Percentiles rank a stretch among this genome's conserved stretches.
Conservation (phyloP, 805 yeast species). For the Jamesozyma jinghongensis region DNA sequence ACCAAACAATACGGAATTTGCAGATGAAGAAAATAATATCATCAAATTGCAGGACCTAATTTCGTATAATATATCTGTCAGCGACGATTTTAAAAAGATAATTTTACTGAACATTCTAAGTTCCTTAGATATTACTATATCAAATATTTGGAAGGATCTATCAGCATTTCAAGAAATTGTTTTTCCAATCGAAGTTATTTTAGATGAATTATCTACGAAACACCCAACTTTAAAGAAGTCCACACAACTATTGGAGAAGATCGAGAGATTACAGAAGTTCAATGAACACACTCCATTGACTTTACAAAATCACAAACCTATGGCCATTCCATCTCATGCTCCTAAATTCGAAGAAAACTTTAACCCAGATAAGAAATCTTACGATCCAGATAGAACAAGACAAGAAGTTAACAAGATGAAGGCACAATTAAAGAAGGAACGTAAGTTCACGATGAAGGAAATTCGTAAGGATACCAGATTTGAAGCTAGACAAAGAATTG, state of each 20-base stretch:
- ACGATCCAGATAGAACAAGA: conserved; percentile 73
- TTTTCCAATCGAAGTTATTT: conserved; percentile 36
- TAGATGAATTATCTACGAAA: conserved; percentile 34
- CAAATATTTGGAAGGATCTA: conserved; percentile 51
- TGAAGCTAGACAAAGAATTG: conserved; percentile 75
- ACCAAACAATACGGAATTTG: conserved; percentile 8
- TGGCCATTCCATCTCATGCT: conserved; percentile 74
- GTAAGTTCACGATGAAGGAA: conserved; percentile 79
- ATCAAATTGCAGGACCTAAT: conserved; percentile 20
- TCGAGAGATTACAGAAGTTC: conserved; percentile 43
- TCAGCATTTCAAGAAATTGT: conserved; percentile 53
- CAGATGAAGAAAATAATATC: conserved; percentile 3
- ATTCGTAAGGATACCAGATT: conserved; percentile 82
- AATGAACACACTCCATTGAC: conserved; percentile 59
- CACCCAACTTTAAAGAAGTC: conserved; percentile 31
- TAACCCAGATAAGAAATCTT: conserved; percentile 90
- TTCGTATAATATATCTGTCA: conserved; percentile 26
- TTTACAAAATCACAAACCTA: conserved; percentile 73
- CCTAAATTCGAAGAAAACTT: conserved; percentile 94
- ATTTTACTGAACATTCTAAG: conserved; percentile 25
- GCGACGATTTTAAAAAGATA: conserved; percentile 8
- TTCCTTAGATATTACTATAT: conserved; percentile 27
- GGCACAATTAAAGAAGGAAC: conserved; percentile 83
- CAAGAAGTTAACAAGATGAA: conserved; percentile 77
- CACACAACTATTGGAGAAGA: conserved; percentile 33